Evolutionary conservation across 176 grass and related monocot species (phyloP), one percentile per base, ranked within the genome.

Genomic region (Phyllostachys edulis): DNA sequence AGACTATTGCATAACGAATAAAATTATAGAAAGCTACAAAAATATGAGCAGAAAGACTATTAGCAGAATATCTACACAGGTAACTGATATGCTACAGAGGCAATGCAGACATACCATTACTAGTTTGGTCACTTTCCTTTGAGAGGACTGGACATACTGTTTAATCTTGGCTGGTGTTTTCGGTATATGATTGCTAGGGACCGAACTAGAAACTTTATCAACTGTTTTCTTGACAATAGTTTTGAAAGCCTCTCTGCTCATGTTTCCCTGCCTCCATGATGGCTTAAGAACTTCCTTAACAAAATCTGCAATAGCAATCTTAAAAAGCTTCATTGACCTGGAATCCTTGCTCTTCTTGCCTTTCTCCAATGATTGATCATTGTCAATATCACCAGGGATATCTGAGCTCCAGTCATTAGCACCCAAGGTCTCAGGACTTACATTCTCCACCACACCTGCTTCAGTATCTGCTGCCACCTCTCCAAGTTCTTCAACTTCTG

Each of bases 141-240:
- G 89, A 51, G 96, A 93, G 15, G 91, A 91, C 60, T 96, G 87
- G 21, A 99, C 86, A 72, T 96, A 99, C 59, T 96, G 89, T 78
- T 90, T 89, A 76, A 99, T 92, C 90, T 94, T 99, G 54, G 87
- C 87, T 69, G 90, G 91, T 47, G 91, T 92, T 85, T 92, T 95
- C 0, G 96, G 96, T 77, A 99, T 87, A 82, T 94, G 96, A 85
- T 86, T 90, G 76, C 69, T 86, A 81, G 95, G 85, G 36, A 94
- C 83, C 18, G 96, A 88, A 85, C 64, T 87, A 85, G 93, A 92
- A 82, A 99, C 96, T 71, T 99, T 99, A 81, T 99, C 93, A 56
- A 99, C 96, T 51, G 96, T 99, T 87, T 99, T 99, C 88, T 85
- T 99, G 36, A 99, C 96, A 88, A 99, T 88, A 73, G 86, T 94